Base-by-base conservation (phyloP, 495 filamentous ascomycete species). In the Xylaria palmicola region DNA sequence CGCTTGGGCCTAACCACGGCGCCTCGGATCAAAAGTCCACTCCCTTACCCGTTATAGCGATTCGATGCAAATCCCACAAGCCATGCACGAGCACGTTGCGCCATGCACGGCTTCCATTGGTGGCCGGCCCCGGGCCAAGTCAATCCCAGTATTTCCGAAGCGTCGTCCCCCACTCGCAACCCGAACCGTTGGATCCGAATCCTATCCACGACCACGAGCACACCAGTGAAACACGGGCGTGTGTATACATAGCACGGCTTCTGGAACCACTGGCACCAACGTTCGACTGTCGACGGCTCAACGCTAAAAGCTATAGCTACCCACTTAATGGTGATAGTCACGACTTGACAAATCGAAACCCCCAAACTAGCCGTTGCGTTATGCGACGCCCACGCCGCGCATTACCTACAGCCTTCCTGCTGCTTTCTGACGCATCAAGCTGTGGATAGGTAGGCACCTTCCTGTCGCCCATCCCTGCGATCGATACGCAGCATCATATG, bases 211-310 rank as follows among this genome's bases (percentile, higher is more conserved):
- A 20, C 27, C 8, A 51, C n/a, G 12, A 32, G 48, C 9, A 6
- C 48, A 20, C 29, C 15, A 43, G 13, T 36, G 3, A 17, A 30
- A 30, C 51, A 29, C 36, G 10, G 6, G 24, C 13, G 15, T 22
- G 2, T 8, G 20, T 29, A 34, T 13, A 34, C 47, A 20, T 40
- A 26, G 53, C 53, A 6, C 7, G 7, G 36, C 26, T 44, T 44
- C 39, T 44, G 44, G 53, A 56, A 56, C 39, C 39, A 17, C 51
- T 54, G 29, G 36, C 20, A n/a, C 15, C 51, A 37, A 41, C 34
- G 4, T 29, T 19, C 10, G 36, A n/a, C n/a, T 32, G 17, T 26
- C 50, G 36, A 19, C 19, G 13, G 32, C 10, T 6, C 32, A 6
- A 34, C 32, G 32, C n/a, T 34, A 34, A 34, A 6, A 34, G 32